Percentiles rank a stretch among this genome's conserved stretches.
Evolutionary conservation across 2,329 filamentous ascomycete species (phyloP).

Genomic region (Hypoxylon sp.): DNA sequence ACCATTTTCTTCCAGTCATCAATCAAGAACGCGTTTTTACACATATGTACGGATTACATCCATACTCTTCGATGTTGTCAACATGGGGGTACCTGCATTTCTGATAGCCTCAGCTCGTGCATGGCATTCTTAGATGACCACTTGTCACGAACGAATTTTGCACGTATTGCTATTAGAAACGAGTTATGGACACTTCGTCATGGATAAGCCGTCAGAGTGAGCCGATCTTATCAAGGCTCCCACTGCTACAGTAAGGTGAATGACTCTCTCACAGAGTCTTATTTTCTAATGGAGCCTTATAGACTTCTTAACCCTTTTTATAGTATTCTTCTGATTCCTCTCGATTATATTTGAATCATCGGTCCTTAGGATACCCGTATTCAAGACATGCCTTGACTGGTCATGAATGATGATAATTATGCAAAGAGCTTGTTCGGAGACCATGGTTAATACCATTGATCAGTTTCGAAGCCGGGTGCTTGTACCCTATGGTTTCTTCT

Average conservation of each 20-base stretch:
- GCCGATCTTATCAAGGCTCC: conserved; percentile 38
- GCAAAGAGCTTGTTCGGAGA: conserved; percentile 57
- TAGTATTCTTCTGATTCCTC: neutral
- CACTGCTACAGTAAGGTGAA: conserved; percentile 22
- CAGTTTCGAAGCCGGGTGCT: conserved; percentile 64
- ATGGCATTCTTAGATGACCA: conserved; percentile 18
- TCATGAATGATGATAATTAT: conserved; percentile 54
- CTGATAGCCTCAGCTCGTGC: conserved; percentile 15
- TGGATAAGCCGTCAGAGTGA: conserved; percentile 37
- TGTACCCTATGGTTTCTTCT: conserved; percentile 62
- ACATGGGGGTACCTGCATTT: neutral
- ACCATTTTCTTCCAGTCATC: conserved; percentile 9
- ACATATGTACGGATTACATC: conserved; percentile 8
- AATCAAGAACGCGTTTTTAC: conserved; percentile 20
- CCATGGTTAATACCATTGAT: conserved; percentile 46
- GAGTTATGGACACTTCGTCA: conserved; percentile 27
- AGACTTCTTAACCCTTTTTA: neutral
- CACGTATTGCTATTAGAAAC: conserved; percentile 31
- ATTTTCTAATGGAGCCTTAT: conserved; percentile 7
- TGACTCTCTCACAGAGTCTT: conserved; percentile 34
- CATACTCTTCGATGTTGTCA: neutral
- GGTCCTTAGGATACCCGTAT: neutral
- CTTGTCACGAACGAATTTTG: conserved; percentile 30
- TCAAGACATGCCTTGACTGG: conserved; percentile 15
- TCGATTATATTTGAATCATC: neutral